Percentiles rank a stretch among this genome's conserved stretches.
phyloP scores from a whole-genome alignment of 2,329 filamentous ascomycete genomes.

The Alternaria sp. region DNA sequence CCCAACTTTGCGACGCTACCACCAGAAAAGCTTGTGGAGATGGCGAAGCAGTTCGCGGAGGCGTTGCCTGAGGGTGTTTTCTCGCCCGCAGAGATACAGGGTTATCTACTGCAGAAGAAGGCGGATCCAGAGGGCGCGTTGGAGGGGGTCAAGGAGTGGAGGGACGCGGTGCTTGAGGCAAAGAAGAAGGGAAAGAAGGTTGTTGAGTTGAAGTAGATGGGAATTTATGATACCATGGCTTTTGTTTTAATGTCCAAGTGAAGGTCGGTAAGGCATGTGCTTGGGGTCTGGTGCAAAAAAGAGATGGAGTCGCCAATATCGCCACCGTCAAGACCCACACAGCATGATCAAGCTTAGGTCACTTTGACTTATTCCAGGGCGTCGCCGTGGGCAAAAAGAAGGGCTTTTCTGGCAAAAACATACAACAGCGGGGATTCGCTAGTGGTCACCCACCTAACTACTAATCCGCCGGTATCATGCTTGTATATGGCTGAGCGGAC shows the following conservation, averaged over 20 bases:
- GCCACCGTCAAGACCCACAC: no score
- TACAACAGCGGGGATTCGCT: no score
- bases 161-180: constrained; percentile 8
- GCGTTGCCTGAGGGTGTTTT: constrained; percentile 8
- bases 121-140: constrained; percentile 10
- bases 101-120: constrained; percentile 13
- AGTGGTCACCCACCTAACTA: no score
- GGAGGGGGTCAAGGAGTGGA: neutral
- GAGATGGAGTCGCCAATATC: no score
- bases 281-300: no score
- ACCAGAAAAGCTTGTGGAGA: neutral
- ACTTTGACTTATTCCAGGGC: no score
- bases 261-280: neutral
- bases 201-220: constrained; percentile 4
- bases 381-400: neutral
- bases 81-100: constrained; percentile 23
- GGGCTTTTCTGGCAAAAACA: neutral
- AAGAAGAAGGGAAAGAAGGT: constrained; percentile 9
- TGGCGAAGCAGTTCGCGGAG: constrained; percentile 12
- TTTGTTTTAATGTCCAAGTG: neutral
- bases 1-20: neutral
- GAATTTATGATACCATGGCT: no score
- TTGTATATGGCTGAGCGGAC: no score
- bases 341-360: no score
- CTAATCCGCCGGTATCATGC: no score